Evolutionary conservation across 495 filamentous ascomycete species (phyloP).

Genomic region (Penicillium waksmanii): DNA sequence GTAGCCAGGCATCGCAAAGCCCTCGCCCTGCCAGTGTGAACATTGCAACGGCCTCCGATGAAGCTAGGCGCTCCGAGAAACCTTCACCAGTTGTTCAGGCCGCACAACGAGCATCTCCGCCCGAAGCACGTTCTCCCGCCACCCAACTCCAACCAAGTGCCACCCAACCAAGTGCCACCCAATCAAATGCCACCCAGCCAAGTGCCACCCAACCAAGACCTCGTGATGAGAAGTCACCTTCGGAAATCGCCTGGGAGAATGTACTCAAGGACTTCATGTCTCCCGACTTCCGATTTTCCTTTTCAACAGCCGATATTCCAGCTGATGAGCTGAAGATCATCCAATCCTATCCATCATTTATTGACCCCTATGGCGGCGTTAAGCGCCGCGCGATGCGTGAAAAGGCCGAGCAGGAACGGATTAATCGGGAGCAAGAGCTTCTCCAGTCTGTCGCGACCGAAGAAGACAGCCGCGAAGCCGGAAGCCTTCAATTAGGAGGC

Average conservation of each 20-base stretch:
- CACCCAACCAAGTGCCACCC: slow-evolving; percentile 3
- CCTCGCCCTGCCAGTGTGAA: slow-evolving; percentile 69
- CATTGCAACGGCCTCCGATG: slow-evolving; percentile 50
- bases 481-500: slow-evolving; percentile 86
- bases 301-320: slow-evolving; percentile 54
- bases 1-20: slow-evolving; percentile 78
- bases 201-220: slow-evolving; percentile 10
- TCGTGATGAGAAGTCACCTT: slow-evolving; percentile 21
- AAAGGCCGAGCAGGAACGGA: slow-evolving; percentile 63
- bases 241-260: slow-evolving; percentile 42
- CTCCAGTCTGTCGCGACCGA: slow-evolving; percentile 53
- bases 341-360: slow-evolving; percentile 72
- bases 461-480: slow-evolving; percentile 69
- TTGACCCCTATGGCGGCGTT: slow-evolving; percentile 76
- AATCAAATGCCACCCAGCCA: slow-evolving; percentile 13
- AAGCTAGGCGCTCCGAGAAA: slow-evolving; percentile 44
- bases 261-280: slow-evolving; percentile 58
- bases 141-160: slow-evolving; percentile 7
- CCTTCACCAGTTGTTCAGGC: slow-evolving; percentile 32
- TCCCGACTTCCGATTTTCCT: slow-evolving; percentile 64
- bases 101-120: slow-evolving; percentile 27
- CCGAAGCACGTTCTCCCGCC: slow-evolving; percentile 29
- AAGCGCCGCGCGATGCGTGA: slow-evolving; percentile 75
- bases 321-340: slow-evolving; percentile 60
- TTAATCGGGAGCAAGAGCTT: slow-evolving; percentile 62